Evolutionary conservation across 768 basidiomycete species (phyloP), one percentile per base, ranked within the genome.

Genomic region (Artomyces pyxidatus): DNA sequence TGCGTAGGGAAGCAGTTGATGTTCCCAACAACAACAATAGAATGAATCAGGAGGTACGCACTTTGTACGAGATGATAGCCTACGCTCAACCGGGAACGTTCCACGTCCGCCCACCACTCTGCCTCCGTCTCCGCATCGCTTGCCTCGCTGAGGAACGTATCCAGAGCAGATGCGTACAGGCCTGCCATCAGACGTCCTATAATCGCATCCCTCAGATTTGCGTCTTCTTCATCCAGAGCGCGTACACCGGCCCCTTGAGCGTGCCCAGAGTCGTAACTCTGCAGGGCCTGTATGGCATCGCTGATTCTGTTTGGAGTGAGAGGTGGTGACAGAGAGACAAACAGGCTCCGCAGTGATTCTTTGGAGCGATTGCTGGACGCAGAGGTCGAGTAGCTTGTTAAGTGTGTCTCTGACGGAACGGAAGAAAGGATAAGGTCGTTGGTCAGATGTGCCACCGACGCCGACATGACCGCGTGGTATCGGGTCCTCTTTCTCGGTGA

Each of bases 41-140:
- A 19, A 38, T 29, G 29, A 17, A 23, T 29, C 38, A 47, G 19
- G 11, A 14, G 10, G 37, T 5, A 70, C 83, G 57, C 59, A 94
- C 90, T 88, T 69, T 93, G 87, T 1, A 94, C 53, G 23, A 94
- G 70, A 64, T 86, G 91, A 59, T 76, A 67, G 3, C 74, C 73
- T 9, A 83, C 72, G 17, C 71, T 74, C 45, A 65, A 55, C 23
- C 70, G 60, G 3, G 85, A 89, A 27, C 78, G 73, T 53, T 84
- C 81, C 37, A 86, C 63, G 25, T 80, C 75, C 14, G 75, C 73
- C 93, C 93, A 97, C 85, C 87, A 96, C 39, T 86, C 78, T 17
- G 87, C 80, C 58, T 92, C 88, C 6, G 72, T 65, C 57, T 93
- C 90, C 11, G 82, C 78, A 28, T 79, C 63, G 8, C 77, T 70